Conservation (phyloP, 331 rosid genomes). For the Malus hybrid region DNA sequence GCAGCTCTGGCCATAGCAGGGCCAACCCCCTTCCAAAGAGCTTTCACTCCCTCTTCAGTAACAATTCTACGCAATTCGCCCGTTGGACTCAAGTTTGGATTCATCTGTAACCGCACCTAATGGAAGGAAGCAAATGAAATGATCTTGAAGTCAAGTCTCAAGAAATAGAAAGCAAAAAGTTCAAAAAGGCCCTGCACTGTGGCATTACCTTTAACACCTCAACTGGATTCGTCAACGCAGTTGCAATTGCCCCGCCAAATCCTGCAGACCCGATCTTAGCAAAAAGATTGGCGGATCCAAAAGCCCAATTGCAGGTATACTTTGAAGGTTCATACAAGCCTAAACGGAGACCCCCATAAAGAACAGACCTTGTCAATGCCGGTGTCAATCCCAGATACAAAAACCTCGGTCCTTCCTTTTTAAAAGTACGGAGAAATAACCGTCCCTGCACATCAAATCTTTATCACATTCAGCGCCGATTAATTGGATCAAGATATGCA, state of each 20-base stretch:
- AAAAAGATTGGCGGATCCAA: slow-evolving; percentile 75
- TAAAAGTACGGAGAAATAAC: slow-evolving; percentile 44
- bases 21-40: slow-evolving; percentile 91
- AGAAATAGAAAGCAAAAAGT: slow-evolving; percentile 2
- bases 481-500: slow-evolving; percentile 14
- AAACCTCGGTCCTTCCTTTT: slow-evolving; percentile 80
- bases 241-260: slow-evolving; percentile 73
- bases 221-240: slow-evolving; percentile 79
- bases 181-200: not conserved
- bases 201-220: slow-evolving; percentile 82
- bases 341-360: slow-evolving; percentile 94
- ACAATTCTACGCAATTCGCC: slow-evolving; percentile 52
- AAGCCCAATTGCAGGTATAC: slow-evolving; percentile 67
- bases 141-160: slow-evolving; percentile 10
- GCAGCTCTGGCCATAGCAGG: slow-evolving; percentile 97
- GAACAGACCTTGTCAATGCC: slow-evolving; percentile 79
- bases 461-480: slow-evolving; percentile 11
- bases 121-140: slow-evolving; percentile 26
- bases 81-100: slow-evolving; percentile 43
- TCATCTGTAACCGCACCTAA: slow-evolving; percentile 94
- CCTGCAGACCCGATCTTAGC: slow-evolving; percentile 78
- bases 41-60: slow-evolving; percentile 72
- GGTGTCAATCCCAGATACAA: slow-evolving; percentile 84
- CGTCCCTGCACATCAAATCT: slow-evolving; percentile 51
- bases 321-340: slow-evolving; percentile 96